phyloP scores from a whole-genome alignment of 805 yeast genomes.

The Ogataea pilisensis region DNA sequence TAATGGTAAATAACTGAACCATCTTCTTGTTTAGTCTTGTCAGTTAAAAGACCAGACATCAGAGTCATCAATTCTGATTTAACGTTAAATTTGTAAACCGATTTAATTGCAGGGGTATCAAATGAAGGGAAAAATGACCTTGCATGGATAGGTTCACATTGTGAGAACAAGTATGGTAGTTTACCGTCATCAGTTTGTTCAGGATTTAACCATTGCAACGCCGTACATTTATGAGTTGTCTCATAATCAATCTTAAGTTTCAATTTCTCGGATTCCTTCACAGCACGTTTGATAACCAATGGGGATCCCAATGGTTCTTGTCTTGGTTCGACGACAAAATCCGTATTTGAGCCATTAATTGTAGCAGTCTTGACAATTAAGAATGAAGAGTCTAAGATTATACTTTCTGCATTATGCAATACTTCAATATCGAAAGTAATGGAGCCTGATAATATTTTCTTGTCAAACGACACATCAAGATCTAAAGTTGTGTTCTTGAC shows the following conservation, averaged over 20 bases:
- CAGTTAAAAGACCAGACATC: conserved; percentile 52
- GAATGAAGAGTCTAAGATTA: conserved; percentile 69
- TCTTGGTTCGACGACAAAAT: conserved; percentile 37
- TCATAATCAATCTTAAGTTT: conserved; percentile 46
- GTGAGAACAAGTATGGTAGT: conserved; percentile 75
- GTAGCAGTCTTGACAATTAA: conserved; percentile 43
- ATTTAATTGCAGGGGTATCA: conserved; percentile 84
- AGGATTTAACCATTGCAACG: conserved; percentile 79
- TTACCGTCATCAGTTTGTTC: conserved; percentile 70
- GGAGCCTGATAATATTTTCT: conserved; percentile 48
- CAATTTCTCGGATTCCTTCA: conserved; percentile 12
- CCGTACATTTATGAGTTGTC: conserved; percentile 76
- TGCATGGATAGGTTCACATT: conserved; percentile 89
- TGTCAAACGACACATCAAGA: conserved; percentile 52
- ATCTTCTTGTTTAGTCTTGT: conserved; percentile 31
- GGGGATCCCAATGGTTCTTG: conserved; percentile 59
- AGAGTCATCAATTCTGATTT: conserved; percentile 65
- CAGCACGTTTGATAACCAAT: conserved; percentile 33
- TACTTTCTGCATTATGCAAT: conserved; percentile 26
- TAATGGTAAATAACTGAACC: conserved; percentile 40
- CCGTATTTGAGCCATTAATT: conserved; percentile 37
- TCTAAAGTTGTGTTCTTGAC: conserved; percentile 50
- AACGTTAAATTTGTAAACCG: conserved; percentile 55
- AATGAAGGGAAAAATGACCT: conserved; percentile 84
- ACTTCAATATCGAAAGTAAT: conserved; percentile 45